phyloP scores from a whole-genome alignment of 148 eudicot genomes.

The Amaranthus hypochondriacus region DNA sequence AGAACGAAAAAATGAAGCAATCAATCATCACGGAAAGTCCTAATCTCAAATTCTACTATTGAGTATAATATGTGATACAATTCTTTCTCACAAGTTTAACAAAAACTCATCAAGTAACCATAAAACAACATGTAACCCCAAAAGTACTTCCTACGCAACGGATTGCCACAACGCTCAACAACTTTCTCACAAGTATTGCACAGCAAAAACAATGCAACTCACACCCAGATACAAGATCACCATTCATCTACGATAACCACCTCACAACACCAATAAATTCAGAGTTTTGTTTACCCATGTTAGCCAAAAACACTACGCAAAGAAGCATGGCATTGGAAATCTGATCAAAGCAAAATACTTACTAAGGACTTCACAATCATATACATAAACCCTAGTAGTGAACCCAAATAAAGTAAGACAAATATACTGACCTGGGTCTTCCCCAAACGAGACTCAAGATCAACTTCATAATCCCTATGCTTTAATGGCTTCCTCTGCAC shows the following conservation, averaged over 20 bases:
- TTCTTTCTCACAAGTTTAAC: too few relatives aligned
- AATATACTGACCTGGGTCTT: slow-evolving; percentile 79
- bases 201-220: not conserved
- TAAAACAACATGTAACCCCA: too few relatives aligned
- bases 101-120: too few relatives aligned
- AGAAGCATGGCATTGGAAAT: not conserved
- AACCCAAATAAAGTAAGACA: not conserved
- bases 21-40: too few relatives aligned
- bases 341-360: not conserved
- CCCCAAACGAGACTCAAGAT: slow-evolving; percentile 97
- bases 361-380: not conserved
- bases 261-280: not conserved
- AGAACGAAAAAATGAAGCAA: not conserved
- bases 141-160: too few relatives aligned
- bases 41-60: too few relatives aligned
- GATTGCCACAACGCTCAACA: not conserved
- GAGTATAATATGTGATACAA: too few relatives aligned
- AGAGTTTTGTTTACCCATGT: not conserved
- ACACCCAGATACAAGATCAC: not conserved
- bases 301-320: not conserved
- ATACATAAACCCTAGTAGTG: not conserved
- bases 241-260: not conserved
- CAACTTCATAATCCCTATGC: slow-evolving; percentile 97
- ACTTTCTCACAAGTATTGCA: not conserved
- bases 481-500: slow-evolving; percentile 93